Conservation (phyloP, 2,329 filamentous ascomycete genomes). For the Lasiodiplodia gonubiensis region DNA sequence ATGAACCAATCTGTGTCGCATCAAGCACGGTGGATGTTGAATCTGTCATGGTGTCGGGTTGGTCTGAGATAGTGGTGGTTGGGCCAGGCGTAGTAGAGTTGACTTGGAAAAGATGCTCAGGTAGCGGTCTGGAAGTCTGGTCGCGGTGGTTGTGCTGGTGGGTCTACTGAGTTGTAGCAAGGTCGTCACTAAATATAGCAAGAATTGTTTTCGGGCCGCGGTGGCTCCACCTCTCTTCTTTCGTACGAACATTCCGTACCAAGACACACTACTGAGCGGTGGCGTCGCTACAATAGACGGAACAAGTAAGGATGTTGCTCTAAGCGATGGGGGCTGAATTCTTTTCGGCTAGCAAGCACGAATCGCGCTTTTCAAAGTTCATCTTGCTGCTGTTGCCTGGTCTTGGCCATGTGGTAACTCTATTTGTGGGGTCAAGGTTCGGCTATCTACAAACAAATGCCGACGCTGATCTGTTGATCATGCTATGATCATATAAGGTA, state of each 20-base stretch:
- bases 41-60: too few relatives aligned
- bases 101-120: too few relatives aligned
- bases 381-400: not conserved
- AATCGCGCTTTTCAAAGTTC: not conserved
- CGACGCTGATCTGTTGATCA: constrained; percentile 16
- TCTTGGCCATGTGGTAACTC: not conserved
- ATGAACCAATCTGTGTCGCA: too few relatives aligned
- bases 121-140: too few relatives aligned
- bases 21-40: too few relatives aligned
- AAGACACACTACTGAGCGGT: not conserved
- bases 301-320: not conserved
- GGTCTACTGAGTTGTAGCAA: too few relatives aligned
- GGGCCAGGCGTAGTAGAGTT: too few relatives aligned
- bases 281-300: not conserved
- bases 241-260: not conserved
- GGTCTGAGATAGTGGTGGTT: too few relatives aligned
- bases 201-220: not conserved
- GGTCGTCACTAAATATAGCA: not conserved
- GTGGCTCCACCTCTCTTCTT: not conserved
- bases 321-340: not conserved
- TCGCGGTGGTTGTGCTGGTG: too few relatives aligned
- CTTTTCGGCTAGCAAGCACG: not conserved
- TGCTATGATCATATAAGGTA: too few relatives aligned
- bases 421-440: not conserved
- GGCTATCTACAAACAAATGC: not conserved